Base-by-base conservation (phyloP, 257 asterid genomes). In the Scutellaria baicalensis region DNA sequence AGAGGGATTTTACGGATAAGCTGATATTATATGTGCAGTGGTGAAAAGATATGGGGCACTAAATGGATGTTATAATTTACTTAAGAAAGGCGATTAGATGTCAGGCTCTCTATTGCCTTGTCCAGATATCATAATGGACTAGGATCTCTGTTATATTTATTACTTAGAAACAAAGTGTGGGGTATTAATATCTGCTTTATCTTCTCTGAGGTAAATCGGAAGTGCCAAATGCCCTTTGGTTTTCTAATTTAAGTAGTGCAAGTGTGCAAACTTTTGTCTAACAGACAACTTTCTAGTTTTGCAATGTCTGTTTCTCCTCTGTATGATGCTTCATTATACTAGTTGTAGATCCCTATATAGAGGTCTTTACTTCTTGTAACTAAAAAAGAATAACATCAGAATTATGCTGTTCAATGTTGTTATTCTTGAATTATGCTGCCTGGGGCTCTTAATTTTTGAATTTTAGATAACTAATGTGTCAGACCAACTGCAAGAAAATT, bases 21-120 rank as follows among this genome's bases (percentile, higher is more conserved):
- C 70, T 65, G 45, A 70, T 59, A 56, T 56, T 57, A 43, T 69
- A 59, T 55, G 56, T 27, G 31, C 42, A 42, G 18, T 70, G 60
- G 12, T 43, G 40, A 36, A 55, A 31, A 56, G 20, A 57, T 16
- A 35, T 70, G 57, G n/a, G 16, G 23, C 36, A 63, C 5, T 9
- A 17, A 18, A 39, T 70, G 51, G 59, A 59, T 48, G 57, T 23
- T 54, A 64, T 62, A 47, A 47, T 49, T 20, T 64, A 39, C 52
- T 38, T 51, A 21, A 59, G 0, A 42, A 11, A 59, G 74, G 74
- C 40, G 51, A 61, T 42, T 20, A 40, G 38, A 54, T 44, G 14
- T 11, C 9, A 42, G 50, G 12, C 40, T 43, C 55, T 21, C 52
- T 43, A 54, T 48, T 27, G 33, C 33, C 2, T 27, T 3, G 33